phyloP scores from a whole-genome alignment of 345 rosid species.

The Lepidium africanum region DNA sequence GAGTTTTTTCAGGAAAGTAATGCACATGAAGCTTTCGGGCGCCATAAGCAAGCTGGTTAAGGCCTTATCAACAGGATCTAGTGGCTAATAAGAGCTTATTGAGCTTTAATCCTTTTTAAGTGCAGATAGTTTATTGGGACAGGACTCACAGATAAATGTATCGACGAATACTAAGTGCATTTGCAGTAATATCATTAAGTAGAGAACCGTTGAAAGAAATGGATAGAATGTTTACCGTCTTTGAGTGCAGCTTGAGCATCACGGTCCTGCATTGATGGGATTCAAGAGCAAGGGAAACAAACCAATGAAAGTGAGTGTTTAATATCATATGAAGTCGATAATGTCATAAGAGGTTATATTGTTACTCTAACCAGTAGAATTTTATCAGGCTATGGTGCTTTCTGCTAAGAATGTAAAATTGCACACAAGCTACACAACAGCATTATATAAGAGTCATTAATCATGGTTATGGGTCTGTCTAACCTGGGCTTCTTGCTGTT shows the following conservation, averaged over 20 bases:
- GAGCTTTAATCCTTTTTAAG: neutral
- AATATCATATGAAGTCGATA: neutral
- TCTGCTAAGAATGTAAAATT: neutral
- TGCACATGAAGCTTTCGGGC: neutral
- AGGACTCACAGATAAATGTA: neutral
- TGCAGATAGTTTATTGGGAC: neutral
- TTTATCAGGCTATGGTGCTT: neutral
- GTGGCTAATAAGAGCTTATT: neutral
- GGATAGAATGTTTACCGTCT: conserved; percentile 45
- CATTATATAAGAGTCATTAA: neutral
- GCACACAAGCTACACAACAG: neutral
- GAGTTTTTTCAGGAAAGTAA: neutral
- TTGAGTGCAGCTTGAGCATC: conserved; percentile 55
- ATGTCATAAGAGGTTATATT: conserved; percentile 3
- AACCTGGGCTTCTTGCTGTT: conserved; percentile 46
- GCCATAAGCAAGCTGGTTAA: neutral
- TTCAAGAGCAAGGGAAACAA: conserved; percentile 9
- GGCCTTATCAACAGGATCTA: neutral
- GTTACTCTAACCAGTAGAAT: neutral
- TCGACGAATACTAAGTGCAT: neutral
- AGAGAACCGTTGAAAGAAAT: neutral
- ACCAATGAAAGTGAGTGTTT: neutral
- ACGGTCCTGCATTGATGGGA: conserved; percentile 42
- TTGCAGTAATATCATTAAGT: neutral
- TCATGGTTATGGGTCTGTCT: conserved; percentile 2